A percentile compares a stretch with the other conserved stretches of the same genome.
These are phyloP conservation scores for Hymenoscyphus occultus DNA, from an alignment of 2,329 filamentous ascomycete species.

Conservation along the genomic window DNA sequence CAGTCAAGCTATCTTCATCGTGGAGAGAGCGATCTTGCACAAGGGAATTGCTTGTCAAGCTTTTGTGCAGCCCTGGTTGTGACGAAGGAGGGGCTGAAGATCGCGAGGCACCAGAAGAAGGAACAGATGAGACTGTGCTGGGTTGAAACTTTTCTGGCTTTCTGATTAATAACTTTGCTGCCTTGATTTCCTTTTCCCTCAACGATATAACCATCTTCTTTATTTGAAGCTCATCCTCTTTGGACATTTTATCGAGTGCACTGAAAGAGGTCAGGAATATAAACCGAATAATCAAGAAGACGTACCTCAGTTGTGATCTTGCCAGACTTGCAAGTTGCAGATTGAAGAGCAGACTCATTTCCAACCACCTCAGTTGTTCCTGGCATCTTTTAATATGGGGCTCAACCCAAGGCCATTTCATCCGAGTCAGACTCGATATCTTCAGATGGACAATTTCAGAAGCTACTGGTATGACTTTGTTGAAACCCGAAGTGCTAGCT, in stretches of 20 bases:
- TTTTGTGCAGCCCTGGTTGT: background rate
- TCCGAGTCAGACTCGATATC: background rate
- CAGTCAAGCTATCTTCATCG: background rate
- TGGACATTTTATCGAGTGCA: background rate
- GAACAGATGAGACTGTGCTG: background rate
- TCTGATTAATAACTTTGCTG: background rate
- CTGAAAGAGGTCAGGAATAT: background rate
- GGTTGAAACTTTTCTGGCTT: background rate
- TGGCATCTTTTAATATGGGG: conserved; percentile 1
- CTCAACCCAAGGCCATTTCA: conserved; percentile 4
- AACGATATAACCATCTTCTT: background rate
- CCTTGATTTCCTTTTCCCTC: background rate
- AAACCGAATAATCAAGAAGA: background rate
- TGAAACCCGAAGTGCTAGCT: background rate
- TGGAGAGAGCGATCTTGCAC: background rate
- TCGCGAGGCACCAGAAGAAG: background rate
- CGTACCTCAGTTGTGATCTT: background rate
- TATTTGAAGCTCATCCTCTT: background rate
- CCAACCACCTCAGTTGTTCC: background rate
- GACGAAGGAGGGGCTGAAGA: background rate
- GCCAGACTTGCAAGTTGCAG: conserved; percentile 4
- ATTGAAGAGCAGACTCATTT: background rate
- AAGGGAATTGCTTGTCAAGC: background rate
- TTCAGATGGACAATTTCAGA: background rate
- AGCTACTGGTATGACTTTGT: background rate